These are phyloP conservation scores for Sanghuangporus baumii DNA, from an alignment of 1,284 basidiomycete species.

Conservation along the genomic window DNA sequence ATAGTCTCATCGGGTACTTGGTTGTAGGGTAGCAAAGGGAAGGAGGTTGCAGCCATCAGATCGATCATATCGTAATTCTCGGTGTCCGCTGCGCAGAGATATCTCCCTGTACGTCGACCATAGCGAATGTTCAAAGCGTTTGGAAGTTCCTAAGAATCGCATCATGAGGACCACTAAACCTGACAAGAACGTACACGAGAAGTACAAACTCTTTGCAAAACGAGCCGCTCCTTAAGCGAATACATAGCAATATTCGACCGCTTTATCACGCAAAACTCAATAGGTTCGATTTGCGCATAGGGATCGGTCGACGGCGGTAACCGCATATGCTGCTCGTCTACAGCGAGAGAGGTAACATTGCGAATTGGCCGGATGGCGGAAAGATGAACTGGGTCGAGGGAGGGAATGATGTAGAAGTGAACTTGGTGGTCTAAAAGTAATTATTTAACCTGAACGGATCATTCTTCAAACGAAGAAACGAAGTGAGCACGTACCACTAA, in stretches of 20 bases:
- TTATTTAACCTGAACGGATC: background rate
- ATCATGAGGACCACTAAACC: background rate
- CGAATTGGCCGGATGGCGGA: conserved; percentile 67
- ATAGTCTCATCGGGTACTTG: conserved; percentile 47
- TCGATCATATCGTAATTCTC: conserved; percentile 75
- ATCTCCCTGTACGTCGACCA: conserved; percentile 59
- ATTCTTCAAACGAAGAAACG: background rate
- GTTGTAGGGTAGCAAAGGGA: conserved; percentile 71
- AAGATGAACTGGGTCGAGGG: conserved; percentile 63
- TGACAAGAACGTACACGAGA: background rate
- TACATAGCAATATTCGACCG: conserved; percentile 64
- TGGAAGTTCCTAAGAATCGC: conserved; percentile 65
- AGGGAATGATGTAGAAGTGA: conserved; percentile 75
- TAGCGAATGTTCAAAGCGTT: conserved; percentile 57
- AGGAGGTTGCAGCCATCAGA: conserved; percentile 59
- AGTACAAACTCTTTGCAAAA: conserved; percentile 50
- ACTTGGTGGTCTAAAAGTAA: conserved; percentile 62
- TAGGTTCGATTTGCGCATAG: conserved; percentile 41
- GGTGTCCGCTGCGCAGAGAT: conserved; percentile 71
- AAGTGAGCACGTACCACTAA: conserved; percentile 49
- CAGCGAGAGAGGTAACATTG: conserved; percentile 70
- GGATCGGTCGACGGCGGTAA: conserved; percentile 43
- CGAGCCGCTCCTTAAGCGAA: conserved; percentile 53
- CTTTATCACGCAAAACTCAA: conserved; percentile 79
- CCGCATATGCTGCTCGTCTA: conserved; percentile 73